Evolutionary conservation across 2,329 filamentous ascomycete species (phyloP), one percentile per base, ranked within the genome.

Genomic region (Lecanicillium sp.): DNA sequence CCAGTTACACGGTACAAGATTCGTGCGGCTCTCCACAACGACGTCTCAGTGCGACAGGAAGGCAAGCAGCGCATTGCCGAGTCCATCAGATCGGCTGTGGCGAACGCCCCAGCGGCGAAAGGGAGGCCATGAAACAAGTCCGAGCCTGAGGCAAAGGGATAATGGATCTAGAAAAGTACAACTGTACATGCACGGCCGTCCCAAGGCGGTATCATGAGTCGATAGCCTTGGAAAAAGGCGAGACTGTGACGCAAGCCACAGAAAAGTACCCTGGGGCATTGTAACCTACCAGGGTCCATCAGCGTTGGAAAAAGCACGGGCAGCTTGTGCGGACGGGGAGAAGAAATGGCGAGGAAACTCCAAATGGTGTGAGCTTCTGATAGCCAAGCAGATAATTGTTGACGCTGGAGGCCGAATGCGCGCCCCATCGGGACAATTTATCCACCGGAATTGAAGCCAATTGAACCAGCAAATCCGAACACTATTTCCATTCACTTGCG

Each of bases 1-100:
- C 54, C 56, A 11, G 67, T 70, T 14, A 59, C 65, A 45, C 67
- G 59, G 45, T 60, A 57, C 37, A 59, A 58, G 19, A 62, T 77
- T 25, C 53, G 53, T 6, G 59, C 63, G 31, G 74, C 75, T 28
- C 70, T 73, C 48, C 75, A 80, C 53, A 78, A 73, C 42, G 72
- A 78, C 48, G 65, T 68, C 35, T 68, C 73, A 53, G 62, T 67
- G 32, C 59, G 62, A 42, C 54, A 53, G 18, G 65, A 63, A 36
- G 72, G 70, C 13, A 63, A 63, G 43, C 55, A 48, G 31, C 57
- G 64, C 15, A 63, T 73, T 39, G 64, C 67, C 12, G 57, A 63
- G 19, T 68, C 65, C 37, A 60, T 75, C 11, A 25, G 39, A 19
- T 42, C 30, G 41, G 52, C 50, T 3, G 45, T 52, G 31, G 41